These are phyloP conservation scores for Globisporangium camurandrum DNA, from an alignment of 352 stramenopile genomes.

Conservation along the genomic window DNA sequence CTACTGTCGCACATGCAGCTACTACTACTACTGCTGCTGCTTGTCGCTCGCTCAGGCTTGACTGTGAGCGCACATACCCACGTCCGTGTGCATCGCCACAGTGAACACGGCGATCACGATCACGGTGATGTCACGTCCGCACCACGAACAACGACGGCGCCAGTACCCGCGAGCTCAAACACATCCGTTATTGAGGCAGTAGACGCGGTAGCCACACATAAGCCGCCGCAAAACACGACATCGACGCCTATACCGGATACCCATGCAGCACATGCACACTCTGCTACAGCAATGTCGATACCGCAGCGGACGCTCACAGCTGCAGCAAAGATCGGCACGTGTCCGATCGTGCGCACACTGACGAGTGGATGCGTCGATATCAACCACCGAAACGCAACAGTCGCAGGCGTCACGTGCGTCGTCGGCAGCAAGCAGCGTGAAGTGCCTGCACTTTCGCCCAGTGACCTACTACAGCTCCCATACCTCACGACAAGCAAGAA, in stretches of 20 bases:
- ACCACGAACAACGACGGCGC: neutral
- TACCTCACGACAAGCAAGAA: too few relatives aligned
- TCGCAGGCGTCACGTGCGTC: conserved; percentile 4
- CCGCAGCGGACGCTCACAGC: neutral
- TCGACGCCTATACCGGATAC: neutral
- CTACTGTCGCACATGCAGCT: too few relatives aligned
- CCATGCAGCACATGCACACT: neutral
- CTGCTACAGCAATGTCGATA: neutral
- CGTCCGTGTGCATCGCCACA: conserved; percentile 1
- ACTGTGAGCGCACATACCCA: neutral
- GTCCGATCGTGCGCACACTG: neutral
- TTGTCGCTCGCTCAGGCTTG: neutral
- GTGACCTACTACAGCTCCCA: too few relatives aligned
- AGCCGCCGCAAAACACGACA: too few relatives aligned
- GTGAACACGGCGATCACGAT: neutral
- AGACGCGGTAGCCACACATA: too few relatives aligned
- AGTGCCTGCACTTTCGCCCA: neutral
- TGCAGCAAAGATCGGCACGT: neutral
- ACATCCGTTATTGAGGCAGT: too few relatives aligned
- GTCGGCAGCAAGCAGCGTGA: conserved; percentile 1
- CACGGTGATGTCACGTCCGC: neutral
- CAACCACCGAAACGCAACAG: neutral
- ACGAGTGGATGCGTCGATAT: neutral
- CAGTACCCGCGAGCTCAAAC: too few relatives aligned
- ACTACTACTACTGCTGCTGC: neutral